Conservation (phyloP, 805 yeast genomes). For the Cyberlindnera americana region DNA sequence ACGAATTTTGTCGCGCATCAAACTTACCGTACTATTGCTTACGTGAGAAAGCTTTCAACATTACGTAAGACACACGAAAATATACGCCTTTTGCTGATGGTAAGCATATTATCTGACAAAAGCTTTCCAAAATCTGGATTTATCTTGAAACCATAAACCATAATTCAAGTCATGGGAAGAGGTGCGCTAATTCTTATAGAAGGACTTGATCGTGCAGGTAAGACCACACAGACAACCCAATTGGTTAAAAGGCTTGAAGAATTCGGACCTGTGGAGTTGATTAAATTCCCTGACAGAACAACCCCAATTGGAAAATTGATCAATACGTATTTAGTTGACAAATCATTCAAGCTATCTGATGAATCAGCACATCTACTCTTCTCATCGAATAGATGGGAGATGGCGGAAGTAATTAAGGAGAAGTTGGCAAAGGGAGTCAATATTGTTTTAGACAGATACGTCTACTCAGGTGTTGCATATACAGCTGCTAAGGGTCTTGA, state of each 20-base stretch:
- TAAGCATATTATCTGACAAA: background rate
- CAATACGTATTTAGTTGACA: slow-evolving; percentile 61
- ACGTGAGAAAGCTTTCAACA: too few relatives aligned
- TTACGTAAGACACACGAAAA: background rate
- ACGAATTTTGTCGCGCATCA: background rate
- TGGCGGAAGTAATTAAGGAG: slow-evolving; percentile 42
- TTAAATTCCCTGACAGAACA: slow-evolving; percentile 86
- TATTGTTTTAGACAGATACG: slow-evolving; percentile 80
- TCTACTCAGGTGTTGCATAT: slow-evolving; percentile 91
- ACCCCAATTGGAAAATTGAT: slow-evolving; percentile 81
- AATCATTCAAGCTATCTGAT: slow-evolving; percentile 53
- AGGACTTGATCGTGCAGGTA: slow-evolving; percentile 94
- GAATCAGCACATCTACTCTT: slow-evolving; percentile 84
- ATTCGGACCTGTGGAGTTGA: slow-evolving; percentile 39
- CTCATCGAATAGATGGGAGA: slow-evolving; percentile 95
- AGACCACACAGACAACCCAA: slow-evolving; percentile 70
- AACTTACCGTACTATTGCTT: too few relatives aligned
- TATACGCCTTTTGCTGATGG: too few relatives aligned
- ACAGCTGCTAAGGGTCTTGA: slow-evolving; percentile 79
- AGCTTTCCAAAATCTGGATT: background rate
- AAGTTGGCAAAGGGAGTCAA: slow-evolving; percentile 49
- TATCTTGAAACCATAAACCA: background rate
- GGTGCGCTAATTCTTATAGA: slow-evolving; percentile 82
- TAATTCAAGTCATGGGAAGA: slow-evolving; percentile 31
- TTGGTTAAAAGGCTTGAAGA: slow-evolving; percentile 33